Conservation (phyloP, 331 rosid species). For the Phaseolus coccineus region DNA sequence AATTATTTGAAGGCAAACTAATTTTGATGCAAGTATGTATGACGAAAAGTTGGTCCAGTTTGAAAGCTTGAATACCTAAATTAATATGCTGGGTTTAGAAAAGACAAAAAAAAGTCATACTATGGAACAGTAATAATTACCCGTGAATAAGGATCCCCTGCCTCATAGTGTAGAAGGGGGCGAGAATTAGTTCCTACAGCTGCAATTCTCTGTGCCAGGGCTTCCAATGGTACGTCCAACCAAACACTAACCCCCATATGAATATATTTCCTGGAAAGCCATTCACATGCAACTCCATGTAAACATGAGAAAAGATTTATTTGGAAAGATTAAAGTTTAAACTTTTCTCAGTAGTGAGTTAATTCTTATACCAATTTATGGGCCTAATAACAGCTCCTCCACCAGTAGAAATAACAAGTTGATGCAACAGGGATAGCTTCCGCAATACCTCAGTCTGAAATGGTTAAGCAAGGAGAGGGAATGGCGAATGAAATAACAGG, state of each 20-base stretch:
- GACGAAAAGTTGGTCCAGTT: not conserved
- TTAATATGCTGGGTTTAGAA: not conserved
- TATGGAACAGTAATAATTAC: constrained; percentile 53
- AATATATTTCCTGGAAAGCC: constrained; percentile 79
- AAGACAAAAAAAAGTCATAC: constrained; percentile 3
- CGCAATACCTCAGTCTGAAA: constrained; percentile 78
- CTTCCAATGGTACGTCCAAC: constrained; percentile 94
- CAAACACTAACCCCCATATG: constrained; percentile 87
- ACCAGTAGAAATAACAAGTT: constrained; percentile 85
- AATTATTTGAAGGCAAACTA: constrained; percentile 14
- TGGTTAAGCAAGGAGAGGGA: constrained; percentile 44
- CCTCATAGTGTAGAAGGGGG: constrained; percentile 82
- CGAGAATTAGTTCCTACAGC: constrained; percentile 90
- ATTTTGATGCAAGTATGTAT: not conserved
- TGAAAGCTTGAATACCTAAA: constrained; percentile 14
- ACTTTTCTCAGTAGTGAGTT: constrained; percentile 17
- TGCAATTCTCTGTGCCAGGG: constrained; percentile 87
- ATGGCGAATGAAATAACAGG: constrained; percentile 21
- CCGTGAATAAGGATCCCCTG: constrained; percentile 77
- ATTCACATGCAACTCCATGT: constrained; percentile 28
- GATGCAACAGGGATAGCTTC: constrained; percentile 69
- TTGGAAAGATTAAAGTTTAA: constrained; percentile 7
- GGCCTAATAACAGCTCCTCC: constrained; percentile 92
- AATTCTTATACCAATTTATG: constrained; percentile 74
- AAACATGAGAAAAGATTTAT: constrained; percentile 16